These are phyloP conservation scores for Shiraia bambusicola DNA, from an alignment of 2,329 filamentous ascomycete species.

Conservation along the genomic window DNA sequence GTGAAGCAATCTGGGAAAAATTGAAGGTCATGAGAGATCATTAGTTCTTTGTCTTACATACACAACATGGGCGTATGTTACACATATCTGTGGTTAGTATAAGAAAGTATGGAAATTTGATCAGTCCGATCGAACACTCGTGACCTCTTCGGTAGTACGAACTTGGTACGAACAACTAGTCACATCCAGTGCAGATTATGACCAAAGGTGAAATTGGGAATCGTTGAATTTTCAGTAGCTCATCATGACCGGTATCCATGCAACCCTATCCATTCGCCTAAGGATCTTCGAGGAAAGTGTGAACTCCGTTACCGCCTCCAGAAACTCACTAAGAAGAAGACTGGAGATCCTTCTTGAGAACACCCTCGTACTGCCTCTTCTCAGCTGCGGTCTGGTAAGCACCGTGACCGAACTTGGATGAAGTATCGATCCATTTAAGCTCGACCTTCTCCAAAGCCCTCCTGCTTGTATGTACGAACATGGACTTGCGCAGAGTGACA, in stretches of 20 bases:
- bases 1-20: no score
- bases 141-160: no score
- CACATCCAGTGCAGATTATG: background rate
- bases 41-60: no score
- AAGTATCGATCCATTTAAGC: slow-evolving; percentile 99
- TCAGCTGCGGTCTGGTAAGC: slow-evolving; percentile 97
- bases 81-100: no score
- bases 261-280: slow-evolving; percentile 43
- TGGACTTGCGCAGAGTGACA: slow-evolving; percentile 97
- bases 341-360: slow-evolving; percentile 96
- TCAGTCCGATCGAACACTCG: no score
- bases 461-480: slow-evolving; percentile 95
- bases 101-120: no score
- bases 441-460: slow-evolving; percentile 98
- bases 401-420: slow-evolving; percentile 99
- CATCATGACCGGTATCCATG: slow-evolving; percentile 35
- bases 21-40: no score
- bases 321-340: slow-evolving; percentile 52
- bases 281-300: slow-evolving; percentile 40
- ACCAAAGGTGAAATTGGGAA: slow-evolving; percentile 36
- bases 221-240: slow-evolving; percentile 42
- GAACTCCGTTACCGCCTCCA: slow-evolving; percentile 28
- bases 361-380: slow-evolving; percentile 97
- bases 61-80: no score
- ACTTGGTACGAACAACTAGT: background rate